Evolutionary conservation across 768 basidiomycete genomes (phyloP).

Genomic region (Rhodotorula sphaerocarpa): DNA sequence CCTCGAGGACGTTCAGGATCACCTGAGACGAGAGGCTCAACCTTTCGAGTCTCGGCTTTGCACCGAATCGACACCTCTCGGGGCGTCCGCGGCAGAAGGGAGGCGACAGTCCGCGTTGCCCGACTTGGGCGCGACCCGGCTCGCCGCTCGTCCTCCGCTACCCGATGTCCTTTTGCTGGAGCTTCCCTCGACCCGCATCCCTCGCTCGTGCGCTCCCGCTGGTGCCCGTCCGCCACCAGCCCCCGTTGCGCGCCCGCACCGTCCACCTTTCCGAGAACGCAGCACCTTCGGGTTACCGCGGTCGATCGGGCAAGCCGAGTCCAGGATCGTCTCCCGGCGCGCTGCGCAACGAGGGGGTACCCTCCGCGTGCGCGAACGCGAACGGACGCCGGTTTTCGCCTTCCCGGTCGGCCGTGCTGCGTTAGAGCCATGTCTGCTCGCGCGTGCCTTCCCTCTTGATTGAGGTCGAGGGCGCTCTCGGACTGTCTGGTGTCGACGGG

Average conservation of each 20-base stretch:
- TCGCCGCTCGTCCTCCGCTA: too few species aligned
- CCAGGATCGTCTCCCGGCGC: background rate
- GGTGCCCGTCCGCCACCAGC: background rate
- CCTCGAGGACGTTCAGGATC: too few species aligned
- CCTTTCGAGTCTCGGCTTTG: too few species aligned
- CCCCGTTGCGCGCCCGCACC: background rate
- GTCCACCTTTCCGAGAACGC: slow-evolving; percentile 2
- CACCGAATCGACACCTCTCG: too few species aligned
- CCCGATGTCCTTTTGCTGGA: background rate
- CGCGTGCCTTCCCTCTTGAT: slow-evolving; percentile 9
- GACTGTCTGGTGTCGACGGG: too few species aligned
- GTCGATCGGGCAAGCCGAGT: background rate
- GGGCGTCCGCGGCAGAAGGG: too few species aligned
- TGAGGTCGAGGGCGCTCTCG: too few species aligned
- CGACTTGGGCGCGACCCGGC: too few species aligned
- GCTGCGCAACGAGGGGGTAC: background rate
- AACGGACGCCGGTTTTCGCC: too few species aligned
- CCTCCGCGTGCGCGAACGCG: background rate
- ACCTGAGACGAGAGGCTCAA: too few species aligned
- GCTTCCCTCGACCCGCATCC: background rate
- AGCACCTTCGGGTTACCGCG: slow-evolving; percentile 9
- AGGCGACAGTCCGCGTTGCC: too few species aligned
- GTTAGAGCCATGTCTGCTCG: slow-evolving; percentile 15
- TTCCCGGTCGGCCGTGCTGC: slow-evolving; percentile 7
- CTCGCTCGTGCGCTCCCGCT: too few species aligned